phyloP scores from a whole-genome alignment of 805 yeast genomes.

The Starmerella powellii region DNA sequence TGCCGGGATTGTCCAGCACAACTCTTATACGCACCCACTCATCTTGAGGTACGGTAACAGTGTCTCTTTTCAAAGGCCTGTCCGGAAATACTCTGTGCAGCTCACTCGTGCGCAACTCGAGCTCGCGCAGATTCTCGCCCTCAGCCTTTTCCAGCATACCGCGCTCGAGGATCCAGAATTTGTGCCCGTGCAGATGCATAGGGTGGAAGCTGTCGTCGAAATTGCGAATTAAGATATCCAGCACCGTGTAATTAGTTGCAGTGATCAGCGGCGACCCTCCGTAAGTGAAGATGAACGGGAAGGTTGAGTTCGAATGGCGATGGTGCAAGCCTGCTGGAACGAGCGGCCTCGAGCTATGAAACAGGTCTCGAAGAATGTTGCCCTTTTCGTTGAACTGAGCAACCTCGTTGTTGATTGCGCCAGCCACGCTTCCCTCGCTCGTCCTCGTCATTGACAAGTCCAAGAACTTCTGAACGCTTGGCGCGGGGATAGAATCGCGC shows the following conservation, averaged over 20 bases:
- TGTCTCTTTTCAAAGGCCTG: constrained; percentile 58
- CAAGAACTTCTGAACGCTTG: background rate
- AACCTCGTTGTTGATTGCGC: constrained; percentile 4
- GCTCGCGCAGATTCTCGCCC: too few relatives aligned
- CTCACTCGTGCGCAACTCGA: too few relatives aligned
- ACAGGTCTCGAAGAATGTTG: background rate
- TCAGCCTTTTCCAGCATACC: constrained; percentile 39
- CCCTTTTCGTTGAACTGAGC: background rate
- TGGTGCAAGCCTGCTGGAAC: background rate
- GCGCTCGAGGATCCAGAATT: constrained; percentile 58
- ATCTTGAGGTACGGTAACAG: constrained; percentile 52
- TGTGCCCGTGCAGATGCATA: constrained; percentile 86
- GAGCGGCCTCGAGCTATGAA: background rate
- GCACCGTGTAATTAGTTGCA: constrained; percentile 26
- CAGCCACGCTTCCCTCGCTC: constrained; percentile 6
- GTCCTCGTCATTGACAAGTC: constrained; percentile 12
- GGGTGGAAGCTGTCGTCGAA: constrained; percentile 83
- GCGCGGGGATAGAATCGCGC: background rate
- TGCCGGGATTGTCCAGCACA: constrained; percentile 78
- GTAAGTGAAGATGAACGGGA: too few relatives aligned
- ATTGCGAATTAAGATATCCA: constrained; percentile 70
- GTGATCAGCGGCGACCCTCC: background rate
- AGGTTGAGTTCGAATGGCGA: background rate
- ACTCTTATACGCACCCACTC: constrained; percentile 59
- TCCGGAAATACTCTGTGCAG: constrained; percentile 34